Evolutionary conservation across 352 stramenopile species (phyloP), one percentile per base, ranked within the genome.

Genomic region (Globisporangium acanthophoron): DNA sequence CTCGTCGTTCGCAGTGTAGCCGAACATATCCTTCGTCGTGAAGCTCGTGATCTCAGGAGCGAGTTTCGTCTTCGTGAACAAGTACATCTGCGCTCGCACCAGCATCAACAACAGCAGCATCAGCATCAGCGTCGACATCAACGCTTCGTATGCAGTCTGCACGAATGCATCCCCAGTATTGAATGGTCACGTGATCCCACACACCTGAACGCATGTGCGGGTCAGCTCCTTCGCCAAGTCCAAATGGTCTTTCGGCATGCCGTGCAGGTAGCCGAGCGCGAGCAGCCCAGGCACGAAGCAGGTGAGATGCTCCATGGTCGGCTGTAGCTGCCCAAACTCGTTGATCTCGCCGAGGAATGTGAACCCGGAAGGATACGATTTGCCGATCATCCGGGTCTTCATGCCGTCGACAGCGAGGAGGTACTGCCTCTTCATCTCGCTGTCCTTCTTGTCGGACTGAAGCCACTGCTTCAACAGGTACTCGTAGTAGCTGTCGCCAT

Each of bases 251-350:
- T 56, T 41, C 5, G 71, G 72, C 59, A 88, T 78, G 2, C 84
- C 84, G 24, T 91, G 65, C 29, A 69, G 21, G 3, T 65, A 71
- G 7, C 83, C 87, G 12, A 97, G 73, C 1, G 85, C 80, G 1
- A 96, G 62, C 63, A 94, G 76, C 3, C 87, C 87, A 11, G 90
- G 85, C 5, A 96, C 60, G 48, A 96, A 97, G 61, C 91, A 97
- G 3, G 87, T 78, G 45, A 94, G 67, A 56, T 97, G 91, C 58
- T 97, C 86, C 80, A 92, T 92, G 40, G 66, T 66, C 41, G 61
- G 59, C 6, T 62, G 56, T 8, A 87, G 55, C 12, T 57, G 53
- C 5, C 64, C 63, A 46, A 40, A 64, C 40, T 60, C 48, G 3
- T 59, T 54, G 1, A 76, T 47, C 31, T 78, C 73, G 5, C 74